Base-by-base conservation (phyloP, 306 rosid species). In the Erythrophleum fordii region DNA sequence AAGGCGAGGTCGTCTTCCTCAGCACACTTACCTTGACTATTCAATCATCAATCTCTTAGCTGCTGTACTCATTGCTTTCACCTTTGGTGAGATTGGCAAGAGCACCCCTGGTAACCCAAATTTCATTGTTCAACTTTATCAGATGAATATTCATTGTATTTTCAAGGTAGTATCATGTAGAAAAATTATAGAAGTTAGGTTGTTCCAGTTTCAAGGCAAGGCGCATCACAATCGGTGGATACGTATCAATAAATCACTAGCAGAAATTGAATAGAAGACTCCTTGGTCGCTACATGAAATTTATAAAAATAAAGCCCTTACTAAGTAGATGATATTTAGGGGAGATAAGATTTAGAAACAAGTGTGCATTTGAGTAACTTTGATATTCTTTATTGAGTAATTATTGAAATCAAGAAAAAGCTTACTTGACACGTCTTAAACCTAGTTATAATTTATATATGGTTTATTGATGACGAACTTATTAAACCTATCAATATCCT, bases 1-100 rank as follows among this genome's bases (percentile, higher is more conserved):
- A 76, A 85, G 98, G 75, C 86, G 97, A 53, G 98, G 98, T 11
- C 94, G 97, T 76, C 97, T 91, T 81, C 98, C 97, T 81, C 97
- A 95, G 75, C 97, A 95, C 78, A 91, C 97, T 16, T 95, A 95
- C 78, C 97, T 95, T 18, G 98, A 95, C 82, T 95, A 95, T 76
- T 86, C 98, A 0, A 86, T 95, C 82, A 91, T 97, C n/a, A 95
- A 95, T 82, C 69, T 95, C 82, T 75, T 90, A 79, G 97, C 98
- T 45, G 97, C 98, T 81, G 7, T 95, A 3, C 14, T 95, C 46
- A 90, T 91, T 66, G 99, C 97, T 29, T 58, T 95, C 25, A 90
- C 99, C 3, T 83, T 95, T 77, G 97, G 97, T 75, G 86, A 91
- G 91, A 85, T 91, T 35, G 99, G 97, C 71, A 80, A 85, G 45